Base-by-base conservation (phyloP, 805 yeast genomes). In the Candida corydali region DNA sequence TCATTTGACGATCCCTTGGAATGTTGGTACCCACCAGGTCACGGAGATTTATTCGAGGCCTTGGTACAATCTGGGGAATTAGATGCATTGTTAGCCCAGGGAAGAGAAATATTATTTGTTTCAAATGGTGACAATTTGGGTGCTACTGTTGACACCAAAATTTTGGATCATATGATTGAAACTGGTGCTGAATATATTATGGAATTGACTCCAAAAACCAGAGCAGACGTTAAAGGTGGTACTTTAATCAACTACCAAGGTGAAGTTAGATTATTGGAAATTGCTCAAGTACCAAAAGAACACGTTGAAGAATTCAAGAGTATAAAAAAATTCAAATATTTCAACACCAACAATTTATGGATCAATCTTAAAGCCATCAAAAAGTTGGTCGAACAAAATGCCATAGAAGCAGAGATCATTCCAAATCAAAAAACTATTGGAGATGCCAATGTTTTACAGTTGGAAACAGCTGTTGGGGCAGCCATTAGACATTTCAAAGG, bases 151-250 rank as follows among this genome's bases (percentile, higher is more conserved):
- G 97, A 93, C 61, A 72, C 86, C 52, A 79, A 82, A 61, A 87
- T 93, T 48, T 75, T 93, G 56, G 78, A 82, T 64, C 96, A 93
- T 71, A 89, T 93, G 95, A 65, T 87, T 46, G 93, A 86, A 56
- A 76, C 95, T 24, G 82, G 82, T 39, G 80, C 96, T 38, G 98
- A 93, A 70, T 93, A 91, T 65, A 80, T 93, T 50, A 93, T 93
- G 98, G 98, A 93, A 70, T 79, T 93, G 63, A 93, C 98, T 37
- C 96, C 91, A 69, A 93, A 93, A 73, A 93, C 98, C 35, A 82
- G 98, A 65, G 98, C 98, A 24, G 98, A 93, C 63, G 98, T 93
- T 57, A 93, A 93, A 70, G 98, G 98, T 73, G 98, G 98, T 73
- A 93, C 98, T 49, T 78, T 93, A 63, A 89, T 93, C 63, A 87